A percentile compares a stretch with the other conserved stretches of the same genome.
These are phyloP conservation scores for Phytophthora sp. DNA, from an alignment of 352 stramenopile genomes.

Conservation along the genomic window DNA sequence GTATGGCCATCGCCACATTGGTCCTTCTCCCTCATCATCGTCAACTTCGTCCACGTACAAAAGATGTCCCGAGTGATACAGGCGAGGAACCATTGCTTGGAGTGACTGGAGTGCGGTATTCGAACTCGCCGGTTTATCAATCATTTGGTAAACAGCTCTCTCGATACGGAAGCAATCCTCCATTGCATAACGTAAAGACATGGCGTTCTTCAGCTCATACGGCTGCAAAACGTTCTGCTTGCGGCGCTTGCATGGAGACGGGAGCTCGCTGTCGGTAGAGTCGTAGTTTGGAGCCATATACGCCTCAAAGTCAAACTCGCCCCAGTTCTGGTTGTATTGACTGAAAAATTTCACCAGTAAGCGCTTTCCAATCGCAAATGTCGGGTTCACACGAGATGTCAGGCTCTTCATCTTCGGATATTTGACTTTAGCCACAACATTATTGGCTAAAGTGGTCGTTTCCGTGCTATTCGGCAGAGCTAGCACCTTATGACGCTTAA, in stretches of 20 bases:
- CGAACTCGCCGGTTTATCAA: slow-evolving; percentile 27
- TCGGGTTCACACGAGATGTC: slow-evolving; percentile 81
- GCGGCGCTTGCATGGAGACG: slow-evolving; percentile 42
- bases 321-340: slow-evolving; percentile 83
- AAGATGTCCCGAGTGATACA: slow-evolving; percentile 63
- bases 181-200: slow-evolving; percentile 75
- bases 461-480: slow-evolving; percentile 18
- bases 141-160: slow-evolving; percentile 61
- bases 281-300: slow-evolving; percentile 69
- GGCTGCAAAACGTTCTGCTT: slow-evolving; percentile 51
- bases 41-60: slow-evolving; percentile 69
- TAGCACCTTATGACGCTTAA: slow-evolving; percentile 55
- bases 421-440: slow-evolving; percentile 28
- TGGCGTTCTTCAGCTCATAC: slow-evolving; percentile 58
- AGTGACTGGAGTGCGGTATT: slow-evolving; percentile 19
- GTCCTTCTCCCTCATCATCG: slow-evolving; percentile 64
- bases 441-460: not conserved
- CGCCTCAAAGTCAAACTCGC: slow-evolving; percentile 75
- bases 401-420: slow-evolving; percentile 61
- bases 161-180: slow-evolving; percentile 82
- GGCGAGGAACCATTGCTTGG: slow-evolving; percentile 48
- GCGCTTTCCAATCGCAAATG: slow-evolving; percentile 67
- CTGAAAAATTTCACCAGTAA: slow-evolving; percentile 87
- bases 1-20: slow-evolving; percentile 88
- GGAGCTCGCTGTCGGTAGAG: slow-evolving; percentile 7